These are phyloP conservation scores for Candida odintsovae DNA, from an alignment of 805 yeast species.

Conservation along the genomic window DNA sequence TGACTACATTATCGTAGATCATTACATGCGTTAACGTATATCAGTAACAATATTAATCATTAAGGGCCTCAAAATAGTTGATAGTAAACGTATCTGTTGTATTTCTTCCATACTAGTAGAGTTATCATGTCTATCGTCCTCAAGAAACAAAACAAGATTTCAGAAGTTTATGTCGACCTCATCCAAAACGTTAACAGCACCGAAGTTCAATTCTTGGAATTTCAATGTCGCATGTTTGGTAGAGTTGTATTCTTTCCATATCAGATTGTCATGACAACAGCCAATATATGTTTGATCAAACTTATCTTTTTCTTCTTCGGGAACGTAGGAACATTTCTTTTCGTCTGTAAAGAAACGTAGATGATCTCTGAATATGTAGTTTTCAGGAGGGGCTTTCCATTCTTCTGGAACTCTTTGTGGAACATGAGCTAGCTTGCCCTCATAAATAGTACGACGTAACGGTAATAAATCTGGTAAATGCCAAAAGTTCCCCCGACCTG, in stretches of 20 bases:
- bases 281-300: conserved; percentile 33
- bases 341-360: conserved; percentile 33
- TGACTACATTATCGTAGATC: too few relatives aligned
- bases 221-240: conserved; percentile 24
- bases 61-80: too few relatives aligned
- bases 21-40: not conserved
- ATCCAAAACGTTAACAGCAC: conserved; percentile 19
- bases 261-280: conserved; percentile 34
- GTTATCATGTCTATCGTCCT: not conserved
- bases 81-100: too few relatives aligned
- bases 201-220: conserved; percentile 12
- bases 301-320: conserved; percentile 32
- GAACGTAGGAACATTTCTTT: conserved; percentile 33
- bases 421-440: conserved; percentile 45
- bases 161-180: conserved; percentile 15
- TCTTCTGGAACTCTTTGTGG: conserved; percentile 39
- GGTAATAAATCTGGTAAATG: conserved; percentile 45
- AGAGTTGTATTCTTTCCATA: conserved; percentile 34
- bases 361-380: conserved; percentile 30
- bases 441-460: conserved; percentile 48
- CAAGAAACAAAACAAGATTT: not conserved
- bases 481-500: conserved; percentile 42
- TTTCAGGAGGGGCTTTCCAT: conserved; percentile 25
- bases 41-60: too few relatives aligned
- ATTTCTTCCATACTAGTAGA: too few relatives aligned